phyloP scores from a whole-genome alignment of 805 yeast species.

The Nakazawaea wyomingensis region DNA sequence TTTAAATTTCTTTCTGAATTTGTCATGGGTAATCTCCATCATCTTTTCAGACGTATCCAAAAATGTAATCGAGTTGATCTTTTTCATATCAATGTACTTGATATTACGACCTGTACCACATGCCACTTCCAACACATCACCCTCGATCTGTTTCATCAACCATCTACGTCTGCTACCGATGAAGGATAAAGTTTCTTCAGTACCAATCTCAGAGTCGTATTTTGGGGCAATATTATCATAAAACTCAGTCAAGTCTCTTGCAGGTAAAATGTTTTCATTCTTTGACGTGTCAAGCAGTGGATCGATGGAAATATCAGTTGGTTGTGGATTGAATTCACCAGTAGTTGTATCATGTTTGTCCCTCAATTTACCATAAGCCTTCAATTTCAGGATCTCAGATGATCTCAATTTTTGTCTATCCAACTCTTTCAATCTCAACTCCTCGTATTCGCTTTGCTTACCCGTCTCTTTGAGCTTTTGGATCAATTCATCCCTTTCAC shows the following conservation, averaged over 20 bases:
- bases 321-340: slow-evolving; percentile 29
- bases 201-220: slow-evolving; percentile 75
- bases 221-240: slow-evolving; percentile 73
- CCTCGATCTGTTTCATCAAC: slow-evolving; percentile 71
- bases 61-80: slow-evolving; percentile 71
- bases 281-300: slow-evolving; percentile 20
- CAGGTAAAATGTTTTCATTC: slow-evolving; percentile 48
- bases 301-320: slow-evolving; percentile 24
- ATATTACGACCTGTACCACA: slow-evolving; percentile 96
- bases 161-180: slow-evolving; percentile 68
- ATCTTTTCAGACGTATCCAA: slow-evolving; percentile 80
- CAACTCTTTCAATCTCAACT: slow-evolving; percentile 54
- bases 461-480: slow-evolving; percentile 25
- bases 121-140: slow-evolving; percentile 91
- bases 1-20: slow-evolving; percentile 67
- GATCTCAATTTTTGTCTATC: slow-evolving; percentile 55
- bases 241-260: slow-evolving; percentile 77
- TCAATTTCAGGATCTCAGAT: slow-evolving; percentile 55
- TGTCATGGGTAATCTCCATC: slow-evolving; percentile 75
- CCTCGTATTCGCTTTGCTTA: slow-evolving; percentile 56
- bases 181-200: slow-evolving; percentile 61
- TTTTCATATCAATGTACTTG: slow-evolving; percentile 57
- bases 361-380: slow-evolving; percentile 52
- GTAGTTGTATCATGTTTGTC: slow-evolving; percentile 25
- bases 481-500: slow-evolving; percentile 39